phyloP scores from a whole-genome alignment of 768 basidiomycete species.

The Phylloporus sp. region DNA sequence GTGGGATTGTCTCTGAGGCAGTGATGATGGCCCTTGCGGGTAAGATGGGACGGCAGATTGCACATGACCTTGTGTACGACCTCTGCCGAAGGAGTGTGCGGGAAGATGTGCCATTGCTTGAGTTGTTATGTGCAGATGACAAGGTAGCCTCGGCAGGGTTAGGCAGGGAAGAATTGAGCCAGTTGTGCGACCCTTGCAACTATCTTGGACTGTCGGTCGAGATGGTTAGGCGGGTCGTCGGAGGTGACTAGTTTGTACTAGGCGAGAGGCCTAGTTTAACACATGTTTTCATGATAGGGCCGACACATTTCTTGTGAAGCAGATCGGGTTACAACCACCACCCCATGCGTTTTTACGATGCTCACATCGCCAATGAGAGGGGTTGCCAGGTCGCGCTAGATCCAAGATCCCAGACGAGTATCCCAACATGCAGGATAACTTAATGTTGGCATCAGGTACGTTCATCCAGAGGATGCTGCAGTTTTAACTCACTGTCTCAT shows the following conservation, averaged over 20 bases:
- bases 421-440: too few relatives aligned
- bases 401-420: too few relatives aligned
- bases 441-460: too few relatives aligned
- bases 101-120: conserved; percentile 30
- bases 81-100: conserved; percentile 32
- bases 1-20: conserved; percentile 42
- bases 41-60: conserved; percentile 41
- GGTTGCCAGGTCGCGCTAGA: too few relatives aligned
- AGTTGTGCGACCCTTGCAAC: conserved; percentile 36
- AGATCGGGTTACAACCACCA: too few relatives aligned
- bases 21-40: conserved; percentile 47
- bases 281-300: too few relatives aligned
- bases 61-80: conserved; percentile 43
- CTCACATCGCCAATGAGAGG: too few relatives aligned
- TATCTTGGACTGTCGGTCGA: conserved; percentile 36
- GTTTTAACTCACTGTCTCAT: too few relatives aligned
- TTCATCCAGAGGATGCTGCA: too few relatives aligned
- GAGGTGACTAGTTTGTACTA: not conserved
- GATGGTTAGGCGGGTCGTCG: conserved; percentile 24
- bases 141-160: conserved; percentile 21
- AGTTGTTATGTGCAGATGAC: conserved; percentile 31
- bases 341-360: too few relatives aligned
- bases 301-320: too few relatives aligned
- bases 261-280: too few relatives aligned
- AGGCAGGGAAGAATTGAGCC: conserved; percentile 23